Percentiles rank a stretch among this genome's conserved stretches.
Conservation (phyloP, 148 eudicot genomes). For the Pouteria glomerata region DNA sequence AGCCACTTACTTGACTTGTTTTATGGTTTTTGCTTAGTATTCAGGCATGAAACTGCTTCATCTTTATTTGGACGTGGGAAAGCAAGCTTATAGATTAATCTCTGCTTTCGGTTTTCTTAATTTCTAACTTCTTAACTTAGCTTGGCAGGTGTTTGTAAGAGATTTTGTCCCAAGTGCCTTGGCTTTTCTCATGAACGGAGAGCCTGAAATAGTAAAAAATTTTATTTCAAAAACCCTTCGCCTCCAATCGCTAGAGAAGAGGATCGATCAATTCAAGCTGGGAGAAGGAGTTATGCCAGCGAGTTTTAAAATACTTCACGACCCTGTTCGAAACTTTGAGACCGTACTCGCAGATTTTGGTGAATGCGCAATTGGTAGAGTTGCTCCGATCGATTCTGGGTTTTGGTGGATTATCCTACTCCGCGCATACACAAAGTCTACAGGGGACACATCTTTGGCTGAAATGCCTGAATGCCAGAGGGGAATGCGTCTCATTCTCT, state of each 20-base stretch:
- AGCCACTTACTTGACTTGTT: too few species aligned
- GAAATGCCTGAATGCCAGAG: constrained; percentile 95
- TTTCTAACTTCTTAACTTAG: constrained; percentile 3
- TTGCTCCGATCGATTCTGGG: constrained; percentile 96
- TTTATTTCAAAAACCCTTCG: constrained; percentile 84
- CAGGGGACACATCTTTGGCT: constrained; percentile 85
- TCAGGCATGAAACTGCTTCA: too few species aligned
- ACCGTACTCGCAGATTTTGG: constrained; percentile 93
- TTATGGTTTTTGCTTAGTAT: too few species aligned
- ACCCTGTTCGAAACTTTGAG: constrained; percentile 72
- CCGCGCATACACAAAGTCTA: constrained; percentile 82
- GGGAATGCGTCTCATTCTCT: constrained; percentile 84
- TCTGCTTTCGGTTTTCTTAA: too few species aligned
- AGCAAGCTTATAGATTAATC: too few species aligned
- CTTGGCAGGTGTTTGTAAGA: constrained; percentile 78
- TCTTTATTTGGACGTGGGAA: too few species aligned
- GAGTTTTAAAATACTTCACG: constrained; percentile 86
- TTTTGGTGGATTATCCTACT: constrained; percentile 99
- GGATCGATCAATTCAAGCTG: constrained; percentile 76
- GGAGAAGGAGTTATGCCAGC: constrained; percentile 99
- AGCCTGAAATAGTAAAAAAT: constrained; percentile 86
- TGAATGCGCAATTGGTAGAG: constrained; percentile 94
- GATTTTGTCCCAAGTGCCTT: constrained; percentile 97
- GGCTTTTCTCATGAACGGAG: constrained; percentile 97
- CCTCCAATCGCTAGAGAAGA: constrained; percentile 93